A percentile compares a stretch with the other conserved stretches of the same genome.
phyloP scores from a whole-genome alignment of 768 basidiomycete species.

The Chiua virens region DNA sequence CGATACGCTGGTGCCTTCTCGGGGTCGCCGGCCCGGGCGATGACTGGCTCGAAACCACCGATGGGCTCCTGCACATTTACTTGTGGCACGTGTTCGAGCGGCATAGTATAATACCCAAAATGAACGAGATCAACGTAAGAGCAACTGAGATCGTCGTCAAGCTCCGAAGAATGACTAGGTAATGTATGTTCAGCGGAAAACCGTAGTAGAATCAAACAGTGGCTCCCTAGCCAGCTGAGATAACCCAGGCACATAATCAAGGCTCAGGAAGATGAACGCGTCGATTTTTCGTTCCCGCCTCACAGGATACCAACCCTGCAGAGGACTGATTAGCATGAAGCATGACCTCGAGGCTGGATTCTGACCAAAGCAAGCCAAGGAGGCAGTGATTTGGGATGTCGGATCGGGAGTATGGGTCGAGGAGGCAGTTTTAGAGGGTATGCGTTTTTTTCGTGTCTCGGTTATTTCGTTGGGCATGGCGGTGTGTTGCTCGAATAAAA shows the following conservation, averaged over 20 bases:
- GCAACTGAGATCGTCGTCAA: constrained; percentile 55
- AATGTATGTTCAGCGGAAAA: constrained; percentile 75
- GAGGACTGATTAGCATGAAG: not conserved
- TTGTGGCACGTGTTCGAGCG: constrained; percentile 54
- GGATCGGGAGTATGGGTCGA: constrained; percentile 19
- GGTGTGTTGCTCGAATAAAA: constrained; percentile 23
- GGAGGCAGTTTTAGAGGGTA: constrained; percentile 27
- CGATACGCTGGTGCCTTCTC: constrained; percentile 66
- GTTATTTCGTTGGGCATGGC: no score
- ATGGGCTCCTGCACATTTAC: constrained; percentile 57
- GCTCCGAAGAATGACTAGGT: constrained; percentile 75
- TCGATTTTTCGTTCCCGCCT: constrained; percentile 60
- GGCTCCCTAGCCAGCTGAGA: constrained; percentile 63
- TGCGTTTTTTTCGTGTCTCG: not conserved
- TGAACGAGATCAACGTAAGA: constrained; percentile 53
- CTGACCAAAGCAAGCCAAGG: constrained; percentile 68
- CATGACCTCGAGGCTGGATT: not conserved
- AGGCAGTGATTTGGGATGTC: constrained; percentile 36
- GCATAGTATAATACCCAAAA: constrained; percentile 67
- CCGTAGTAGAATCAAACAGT: constrained; percentile 72
- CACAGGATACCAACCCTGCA: constrained; percentile 73
- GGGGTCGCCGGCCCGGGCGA: constrained; percentile 33
- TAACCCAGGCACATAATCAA: constrained; percentile 59
- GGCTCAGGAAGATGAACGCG: constrained; percentile 66
- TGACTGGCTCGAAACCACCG: constrained; percentile 39